Base-by-base conservation (phyloP, 768 basidiomycete species). In the Phlegmacium glaucopus region DNA sequence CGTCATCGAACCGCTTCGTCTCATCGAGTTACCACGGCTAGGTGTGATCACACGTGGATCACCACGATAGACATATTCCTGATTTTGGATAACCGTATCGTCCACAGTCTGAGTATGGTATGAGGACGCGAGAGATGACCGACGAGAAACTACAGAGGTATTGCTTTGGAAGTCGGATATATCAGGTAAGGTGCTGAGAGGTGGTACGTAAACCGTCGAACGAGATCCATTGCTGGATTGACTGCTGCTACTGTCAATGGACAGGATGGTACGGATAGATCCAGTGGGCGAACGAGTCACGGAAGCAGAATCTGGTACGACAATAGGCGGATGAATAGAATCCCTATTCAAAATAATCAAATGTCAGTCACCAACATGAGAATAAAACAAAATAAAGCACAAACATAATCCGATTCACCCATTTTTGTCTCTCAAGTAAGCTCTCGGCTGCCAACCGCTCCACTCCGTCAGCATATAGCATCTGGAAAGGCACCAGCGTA, bases 401-500 rank as follows among this genome's bases (percentile, higher is more conserved):
- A 40, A 58, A 92, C 94, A 90, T 93, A 45, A 96, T 78, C 4
- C 90, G 80, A 58, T 88, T 89, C 10, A 94, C 91, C 94, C 94
- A 96, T 64, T 86, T 82, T 43, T 91, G 85, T 55, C 93, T 75
- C 62, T 94, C 89, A 48, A 87, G 65, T 6, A 92, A 77, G 53
- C 89, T 93, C 61, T 94, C 93, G n/a, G 90, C 85, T 5, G 85
- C 93, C 18, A 96, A 62, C 7, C 94, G 69, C 62, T 96, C 94
- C 1, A 93, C 83, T 1, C 94, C 93, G 62, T 96, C 94, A 9
- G 79, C 77, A 61, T 96, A 96, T 29, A 93, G 61, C 72, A 96
- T 78, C 61, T 94, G 92, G 67, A 96, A 95, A 0, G 93, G 93
- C 47, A 90, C 90, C 4, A 95, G 62, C 48, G 82, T 76, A 50